phyloP scores from a whole-genome alignment of 805 yeast species.

The Naumovozyma castellii region DNA sequence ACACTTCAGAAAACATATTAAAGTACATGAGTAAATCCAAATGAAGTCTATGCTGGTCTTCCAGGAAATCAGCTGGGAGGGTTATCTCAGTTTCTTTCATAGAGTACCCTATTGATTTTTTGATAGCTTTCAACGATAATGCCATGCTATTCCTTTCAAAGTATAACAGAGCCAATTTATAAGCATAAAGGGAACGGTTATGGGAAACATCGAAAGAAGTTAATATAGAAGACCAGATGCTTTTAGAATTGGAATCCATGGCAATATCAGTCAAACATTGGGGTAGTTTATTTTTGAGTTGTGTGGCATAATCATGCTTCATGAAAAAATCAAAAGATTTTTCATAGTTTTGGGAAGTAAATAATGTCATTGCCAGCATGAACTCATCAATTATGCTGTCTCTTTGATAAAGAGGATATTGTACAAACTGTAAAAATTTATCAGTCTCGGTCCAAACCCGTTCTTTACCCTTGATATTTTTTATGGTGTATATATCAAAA shows the following conservation, averaged over 20 bases:
- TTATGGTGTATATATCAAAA: constrained; percentile 13
- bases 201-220: constrained; percentile 10
- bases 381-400: constrained; percentile 19
- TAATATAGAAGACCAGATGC: constrained; percentile 20
- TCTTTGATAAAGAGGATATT: constrained; percentile 14
- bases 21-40: constrained; percentile 21
- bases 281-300: constrained; percentile 13
- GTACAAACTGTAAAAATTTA: constrained; percentile 12
- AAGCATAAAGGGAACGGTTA: constrained; percentile 18
- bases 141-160: constrained; percentile 13
- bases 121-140: constrained; percentile 20
- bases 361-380: constrained; percentile 20
- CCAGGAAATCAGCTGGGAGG: constrained; percentile 5
- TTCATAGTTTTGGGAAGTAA: constrained; percentile 18
- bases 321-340: constrained; percentile 22
- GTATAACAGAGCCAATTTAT: constrained; percentile 21
- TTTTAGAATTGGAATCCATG: constrained; percentile 3
- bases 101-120: constrained; percentile 22
- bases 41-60: constrained; percentile 21
- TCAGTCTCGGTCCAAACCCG: not conserved
- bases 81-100: constrained; percentile 9
- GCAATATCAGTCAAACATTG: constrained; percentile 10
- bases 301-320: constrained; percentile 18
- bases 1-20: constrained; percentile 20
- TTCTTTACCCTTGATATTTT: constrained; percentile 1